A percentile compares a stretch with the other conserved stretches of the same genome.
Conservation (phyloP, 495 filamentous ascomycete species). For the Xylaria sp. region DNA sequence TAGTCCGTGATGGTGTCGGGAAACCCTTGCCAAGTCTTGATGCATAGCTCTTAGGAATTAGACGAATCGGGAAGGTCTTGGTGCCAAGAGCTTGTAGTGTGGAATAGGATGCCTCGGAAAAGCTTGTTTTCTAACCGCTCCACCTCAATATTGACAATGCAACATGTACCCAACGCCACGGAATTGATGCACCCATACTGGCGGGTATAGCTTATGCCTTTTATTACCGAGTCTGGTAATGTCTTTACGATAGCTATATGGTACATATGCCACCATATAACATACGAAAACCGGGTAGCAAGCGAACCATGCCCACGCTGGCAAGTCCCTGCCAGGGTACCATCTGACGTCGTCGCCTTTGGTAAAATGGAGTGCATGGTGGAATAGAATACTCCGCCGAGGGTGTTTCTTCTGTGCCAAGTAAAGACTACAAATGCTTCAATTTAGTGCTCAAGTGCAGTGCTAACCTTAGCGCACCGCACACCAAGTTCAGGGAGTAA, state of each 20-base stretch:
- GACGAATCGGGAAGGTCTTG: constrained; percentile 20
- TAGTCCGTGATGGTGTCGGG: neutral
- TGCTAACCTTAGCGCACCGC: neutral
- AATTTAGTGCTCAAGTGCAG: constrained; percentile 1
- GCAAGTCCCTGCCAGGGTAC: neutral
- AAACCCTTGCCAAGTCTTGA: constrained; percentile 16
- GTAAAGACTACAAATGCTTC: neutral
- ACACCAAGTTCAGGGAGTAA: neutral
- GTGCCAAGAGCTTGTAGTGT: constrained; percentile 1
- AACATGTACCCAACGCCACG: constrained; percentile 11
- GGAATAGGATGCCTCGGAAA: neutral
- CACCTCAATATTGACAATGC: neutral
- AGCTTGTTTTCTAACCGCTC: constrained; percentile 14
- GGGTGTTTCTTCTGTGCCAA: neutral
- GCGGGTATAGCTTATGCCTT: constrained; percentile 1
- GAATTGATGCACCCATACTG: neutral
- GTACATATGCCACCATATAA: neutral
- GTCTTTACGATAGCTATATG: neutral
- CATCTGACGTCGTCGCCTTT: constrained; percentile 6
- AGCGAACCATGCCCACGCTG: neutral
- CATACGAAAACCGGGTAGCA: neutral
- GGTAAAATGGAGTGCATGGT: neutral
- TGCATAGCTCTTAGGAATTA: neutral
- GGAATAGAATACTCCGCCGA: neutral
- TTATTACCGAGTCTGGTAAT: neutral